Base-by-base conservation (phyloP, 139 green algal species). In the Chlorella vulgaris region DNA sequence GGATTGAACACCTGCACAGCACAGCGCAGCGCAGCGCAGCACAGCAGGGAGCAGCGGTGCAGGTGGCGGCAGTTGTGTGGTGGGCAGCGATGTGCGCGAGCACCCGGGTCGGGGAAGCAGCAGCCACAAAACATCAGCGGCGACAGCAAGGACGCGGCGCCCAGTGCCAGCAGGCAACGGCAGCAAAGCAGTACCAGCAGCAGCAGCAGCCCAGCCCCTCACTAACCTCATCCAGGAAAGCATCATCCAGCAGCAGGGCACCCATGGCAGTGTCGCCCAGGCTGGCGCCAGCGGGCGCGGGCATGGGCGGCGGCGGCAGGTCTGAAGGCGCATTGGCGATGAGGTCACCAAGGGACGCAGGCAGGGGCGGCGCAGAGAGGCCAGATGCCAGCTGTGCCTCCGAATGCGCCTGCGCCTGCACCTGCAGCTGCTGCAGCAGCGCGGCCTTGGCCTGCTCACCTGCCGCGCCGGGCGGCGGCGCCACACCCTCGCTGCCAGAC, bases 211-310 rank as follows among this genome's bases (percentile, higher is more conserved):
- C 39, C 67, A 53, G 24, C 22, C n/a, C n/a, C n/a, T 36, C 67
- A 74, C 35, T 18, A 3, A 85, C 40, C 50, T 80, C 68, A 10
- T 84, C 78, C 42, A 87, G 61, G 38, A 80, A 85, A 8, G 58
- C 39, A 68, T 87, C 78, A 24, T 81, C 74, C 55, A 87, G 50
- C 69, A 87, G 60, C 39, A 71, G 66, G 28, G 55, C 55, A 5
- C 55, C 55, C 15, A 65, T 29, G 22, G 18, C 55, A 5, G 55
- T n/a, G 22, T 65, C 55, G 22, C 18, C 55, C 15, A 58, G 47
- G 15, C 13, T 15, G 47, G 28, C 50, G n/a, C 28, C 7, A 36
- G 66, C 35, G 38, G 66, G 18, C 62, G 18, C 10, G 55, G 55
- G 55, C 55, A 65, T 58, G 47, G 47, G 47, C 47, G 47, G 47